Base-by-base conservation (phyloP, 768 basidiomycete species). In the Suillus occidentalis region DNA sequence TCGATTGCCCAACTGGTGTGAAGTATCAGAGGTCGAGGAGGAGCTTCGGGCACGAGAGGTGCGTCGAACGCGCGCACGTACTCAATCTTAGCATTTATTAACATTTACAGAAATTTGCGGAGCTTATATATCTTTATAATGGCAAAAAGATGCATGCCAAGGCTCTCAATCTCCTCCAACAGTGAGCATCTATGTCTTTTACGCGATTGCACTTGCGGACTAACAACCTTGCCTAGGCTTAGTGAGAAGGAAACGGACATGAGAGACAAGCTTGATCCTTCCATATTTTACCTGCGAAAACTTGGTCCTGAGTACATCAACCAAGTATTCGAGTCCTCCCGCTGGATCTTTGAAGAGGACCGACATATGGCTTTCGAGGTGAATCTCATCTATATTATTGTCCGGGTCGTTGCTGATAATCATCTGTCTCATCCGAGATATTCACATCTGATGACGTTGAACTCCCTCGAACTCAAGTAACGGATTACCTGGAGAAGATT, bases 361-460 rank as follows among this genome's bases (percentile, higher is more conserved):
- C 78, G 82, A 0, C 82, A 87, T 28, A 88, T 90, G 77, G 95
- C 85, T 1, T 89, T 98, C 65, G 84, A 95, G 79, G 96, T 89
- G 68, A 20, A 66, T 53, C 18, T n/a, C 40, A 73, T 62, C 25
- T 0, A 10, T 64, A 42, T 34, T 8, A n/a, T 6, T 8, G 40
- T 53, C 45, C 7, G 49, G 16, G 13, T 31, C 34, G 1, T 31
- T 45, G 52, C 22, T 28, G 61, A 16, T 45, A 4, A 6, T 53
- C 20, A 47, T 20, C 12, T 34, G 39, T 56, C 47, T 61, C 39
- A 61, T 43, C 4, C 25, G 12, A 97, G 95, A 94, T 99, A 49
- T 99, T 99, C 72, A 94, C 90, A 3, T 95, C 96, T 0, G 97
- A 98, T 71, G 95, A 98, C 64, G 91, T 91, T 8, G 95, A 97